phyloP scores from a whole-genome alignment of 345 rosid species.

The Salix arbutifolia region DNA sequence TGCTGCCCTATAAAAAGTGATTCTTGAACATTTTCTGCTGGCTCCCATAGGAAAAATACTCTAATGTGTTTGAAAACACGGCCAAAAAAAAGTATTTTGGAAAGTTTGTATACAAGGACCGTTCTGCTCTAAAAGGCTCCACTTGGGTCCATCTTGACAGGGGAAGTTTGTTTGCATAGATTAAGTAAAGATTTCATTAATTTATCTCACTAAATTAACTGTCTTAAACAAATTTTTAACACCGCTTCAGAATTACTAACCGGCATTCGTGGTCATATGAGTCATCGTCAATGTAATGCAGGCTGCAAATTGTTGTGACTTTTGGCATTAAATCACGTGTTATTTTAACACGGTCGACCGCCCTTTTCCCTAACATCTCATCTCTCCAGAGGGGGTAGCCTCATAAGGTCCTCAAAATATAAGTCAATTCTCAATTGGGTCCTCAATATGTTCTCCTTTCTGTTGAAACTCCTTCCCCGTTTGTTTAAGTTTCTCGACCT shows the following conservation, averaged over 20 bases:
- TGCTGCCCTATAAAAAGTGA: neutral
- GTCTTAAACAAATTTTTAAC: too few species aligned
- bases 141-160: slow-evolving; percentile 13
- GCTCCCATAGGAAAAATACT: neutral
- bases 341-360: neutral
- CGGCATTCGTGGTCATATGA: neutral
- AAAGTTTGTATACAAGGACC: neutral
- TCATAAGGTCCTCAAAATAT: neutral
- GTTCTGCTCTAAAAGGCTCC: neutral
- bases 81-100: neutral
- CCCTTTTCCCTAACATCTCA: neutral
- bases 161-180: neutral
- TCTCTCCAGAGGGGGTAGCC: neutral
- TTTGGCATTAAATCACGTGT: neutral
- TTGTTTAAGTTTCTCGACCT: too few species aligned
- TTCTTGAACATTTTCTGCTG: neutral
- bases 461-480: too few species aligned
- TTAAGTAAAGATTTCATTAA: neutral
- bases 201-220: neutral
- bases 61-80: neutral
- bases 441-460: too few species aligned
- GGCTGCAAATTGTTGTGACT: neutral
- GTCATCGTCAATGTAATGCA: neutral
- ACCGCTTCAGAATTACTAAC: neutral
- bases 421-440: neutral